phyloP scores from a whole-genome alignment of 352 stramenopile genomes.

The Phytopythium oedochilum region DNA sequence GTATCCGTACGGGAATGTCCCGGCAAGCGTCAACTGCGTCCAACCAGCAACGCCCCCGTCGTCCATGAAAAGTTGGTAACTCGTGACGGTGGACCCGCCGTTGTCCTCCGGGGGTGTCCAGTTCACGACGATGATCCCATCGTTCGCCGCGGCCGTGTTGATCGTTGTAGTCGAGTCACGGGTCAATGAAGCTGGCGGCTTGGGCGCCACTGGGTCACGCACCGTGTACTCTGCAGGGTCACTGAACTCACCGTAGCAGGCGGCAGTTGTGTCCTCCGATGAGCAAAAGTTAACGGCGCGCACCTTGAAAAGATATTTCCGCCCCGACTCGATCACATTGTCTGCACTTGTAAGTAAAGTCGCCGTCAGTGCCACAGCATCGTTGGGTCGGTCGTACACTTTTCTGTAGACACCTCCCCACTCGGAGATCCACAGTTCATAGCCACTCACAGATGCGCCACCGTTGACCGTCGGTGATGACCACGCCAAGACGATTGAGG shows the following conservation, averaged over 20 bases:
- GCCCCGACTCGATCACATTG: slow-evolving; percentile 87
- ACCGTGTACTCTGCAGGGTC: slow-evolving; percentile 87
- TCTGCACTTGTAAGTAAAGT: slow-evolving; percentile 77
- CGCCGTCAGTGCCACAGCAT: slow-evolving; percentile 54
- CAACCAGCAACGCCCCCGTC: slow-evolving; percentile 37
- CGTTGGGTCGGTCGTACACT: slow-evolving; percentile 93
- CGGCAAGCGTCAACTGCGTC: slow-evolving; percentile 33
- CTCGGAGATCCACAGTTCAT: slow-evolving; percentile 95
- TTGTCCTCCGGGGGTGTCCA: slow-evolving; percentile 92
- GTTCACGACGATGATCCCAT: slow-evolving; percentile 58
- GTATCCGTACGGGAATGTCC: slow-evolving; percentile 49
- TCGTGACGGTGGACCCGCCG: slow-evolving; percentile 86
- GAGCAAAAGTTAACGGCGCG: slow-evolving; percentile 94
- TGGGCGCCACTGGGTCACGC: slow-evolving; percentile 72
- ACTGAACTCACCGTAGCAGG: slow-evolving; percentile 91
- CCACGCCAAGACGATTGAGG: slow-evolving; percentile 92
- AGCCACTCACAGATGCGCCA: slow-evolving; percentile 90
- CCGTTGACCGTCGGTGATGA: slow-evolving; percentile 87
- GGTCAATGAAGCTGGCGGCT: slow-evolving; percentile 65
- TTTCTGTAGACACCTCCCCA: slow-evolving; percentile 87
- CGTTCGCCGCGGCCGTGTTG: slow-evolving; percentile 36
- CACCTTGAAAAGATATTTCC: slow-evolving; percentile 92
- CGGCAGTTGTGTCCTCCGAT: slow-evolving; percentile 48
- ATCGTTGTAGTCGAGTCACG: slow-evolving; percentile 72
- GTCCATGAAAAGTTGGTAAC: slow-evolving; percentile 92